Conservation (phyloP, 2,329 filamentous ascomycete species). For the Trichoderma lentiforme region DNA sequence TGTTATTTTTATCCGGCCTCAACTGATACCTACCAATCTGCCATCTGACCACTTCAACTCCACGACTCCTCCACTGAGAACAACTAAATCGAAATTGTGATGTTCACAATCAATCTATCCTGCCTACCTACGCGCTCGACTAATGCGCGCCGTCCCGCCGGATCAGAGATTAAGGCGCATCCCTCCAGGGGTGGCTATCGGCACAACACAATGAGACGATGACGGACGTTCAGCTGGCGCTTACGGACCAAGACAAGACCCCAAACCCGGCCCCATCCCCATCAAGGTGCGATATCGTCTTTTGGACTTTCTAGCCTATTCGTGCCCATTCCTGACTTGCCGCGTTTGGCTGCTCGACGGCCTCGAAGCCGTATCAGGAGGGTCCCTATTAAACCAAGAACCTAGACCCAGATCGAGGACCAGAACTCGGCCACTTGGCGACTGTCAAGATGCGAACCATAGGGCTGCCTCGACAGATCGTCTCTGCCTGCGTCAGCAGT, state of each 20-base stretch:
- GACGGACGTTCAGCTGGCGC: conserved; percentile 11
- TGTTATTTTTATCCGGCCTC: neutral
- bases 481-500: conserved; percentile 28
- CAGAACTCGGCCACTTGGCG: conserved; percentile 12
- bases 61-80: neutral
- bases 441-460: conserved; percentile 17
- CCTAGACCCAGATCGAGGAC: neutral
- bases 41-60: neutral
- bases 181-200: neutral
- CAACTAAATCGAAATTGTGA: neutral
- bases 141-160: conserved; percentile 13
- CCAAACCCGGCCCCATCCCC: neutral
- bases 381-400: neutral
- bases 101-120: neutral
- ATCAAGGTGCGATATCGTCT: neutral
- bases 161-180: conserved; percentile 12
- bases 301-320: neutral
- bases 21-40: neutral
- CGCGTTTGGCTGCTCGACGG: neutral
- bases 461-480: conserved; percentile 21
- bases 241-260: neutral
- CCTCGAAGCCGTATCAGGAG: conserved; percentile 2
- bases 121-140: conserved; percentile 9
- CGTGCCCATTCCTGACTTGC: neutral
- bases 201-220: conserved; percentile 6